Evolutionary conservation across 495 filamentous ascomycete species (phyloP).

Genomic region (Hypoxylon intermedium): DNA sequence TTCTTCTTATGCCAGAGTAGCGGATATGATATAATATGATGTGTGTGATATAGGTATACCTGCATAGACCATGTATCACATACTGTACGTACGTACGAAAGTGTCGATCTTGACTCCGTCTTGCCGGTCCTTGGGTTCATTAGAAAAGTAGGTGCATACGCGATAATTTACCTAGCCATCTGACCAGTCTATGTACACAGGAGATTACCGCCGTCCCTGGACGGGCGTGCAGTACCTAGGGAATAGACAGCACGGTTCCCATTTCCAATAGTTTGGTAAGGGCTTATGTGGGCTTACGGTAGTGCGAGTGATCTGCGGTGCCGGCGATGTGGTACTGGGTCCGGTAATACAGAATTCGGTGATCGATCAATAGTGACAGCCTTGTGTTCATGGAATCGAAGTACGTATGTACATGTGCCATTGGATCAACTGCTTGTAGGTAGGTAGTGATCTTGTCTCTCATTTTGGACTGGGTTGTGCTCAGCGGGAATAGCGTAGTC

Average conservation of each 20-base stretch:
- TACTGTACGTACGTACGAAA: background rate
- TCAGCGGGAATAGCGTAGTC: too few species aligned
- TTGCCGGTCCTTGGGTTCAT: slow-evolving; percentile 4
- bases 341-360: too few species aligned
- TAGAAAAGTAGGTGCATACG: slow-evolving; percentile 5
- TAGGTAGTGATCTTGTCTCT: too few species aligned
- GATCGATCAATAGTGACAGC: too few species aligned
- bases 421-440: too few species aligned
- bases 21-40: slow-evolving; percentile 24
- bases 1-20: slow-evolving; percentile 37
- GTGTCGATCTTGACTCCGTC: slow-evolving; percentile 20
- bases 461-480: too few species aligned
- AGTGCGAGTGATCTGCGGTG: background rate
- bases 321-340: too few species aligned
- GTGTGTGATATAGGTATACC: background rate
- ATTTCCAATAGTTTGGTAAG: slow-evolving; percentile 17
- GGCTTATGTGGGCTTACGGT: slow-evolving; percentile 12
- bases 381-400: too few species aligned
- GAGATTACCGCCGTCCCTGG: slow-evolving; percentile 21
- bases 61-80: too few species aligned
- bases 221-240: slow-evolving; percentile 16
- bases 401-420: too few species aligned
- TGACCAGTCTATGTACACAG: slow-evolving; percentile 22
- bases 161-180: too few species aligned
- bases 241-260: slow-evolving; percentile 5